These are phyloP conservation scores for Paradendryphiella salina DNA, from an alignment of 2,329 filamentous ascomycete genomes.

Conservation along the genomic window DNA sequence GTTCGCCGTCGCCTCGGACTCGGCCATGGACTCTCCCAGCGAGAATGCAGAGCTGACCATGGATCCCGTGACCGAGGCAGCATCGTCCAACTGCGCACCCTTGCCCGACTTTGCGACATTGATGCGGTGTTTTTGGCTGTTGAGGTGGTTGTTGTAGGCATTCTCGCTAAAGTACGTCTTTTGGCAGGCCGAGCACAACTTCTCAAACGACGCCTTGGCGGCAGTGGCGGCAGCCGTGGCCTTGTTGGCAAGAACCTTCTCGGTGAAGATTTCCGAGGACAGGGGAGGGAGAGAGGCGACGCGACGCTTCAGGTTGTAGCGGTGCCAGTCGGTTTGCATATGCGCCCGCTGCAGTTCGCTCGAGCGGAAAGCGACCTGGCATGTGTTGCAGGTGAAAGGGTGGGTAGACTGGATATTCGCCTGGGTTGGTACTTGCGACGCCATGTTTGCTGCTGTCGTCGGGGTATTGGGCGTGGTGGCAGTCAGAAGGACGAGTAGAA, in stretches of 20 bases:
- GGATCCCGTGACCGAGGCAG: conserved; percentile 64
- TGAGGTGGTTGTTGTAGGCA: conserved; percentile 89
- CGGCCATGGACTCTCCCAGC: conserved; percentile 74
- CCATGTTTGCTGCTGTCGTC: conserved; percentile 32
- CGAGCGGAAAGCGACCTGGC: conserved; percentile 93
- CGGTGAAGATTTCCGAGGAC: conserved; percentile 88
- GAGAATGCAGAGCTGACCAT: conserved; percentile 91
- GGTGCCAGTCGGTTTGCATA: conserved; percentile 99
- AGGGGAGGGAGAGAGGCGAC: conserved; percentile 89
- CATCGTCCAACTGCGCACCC: conserved; percentile 59
- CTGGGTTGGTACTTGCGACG: conserved; percentile 41
- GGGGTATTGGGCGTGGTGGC: conserved; percentile 3
- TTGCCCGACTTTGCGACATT: conserved; percentile 58
- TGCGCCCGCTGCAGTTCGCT: conserved; percentile 91
- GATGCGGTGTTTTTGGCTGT: conserved; percentile 84
- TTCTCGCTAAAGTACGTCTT: conserved; percentile 98
- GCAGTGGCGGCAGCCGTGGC: conserved; percentile 81
- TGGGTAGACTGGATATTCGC: conserved; percentile 56
- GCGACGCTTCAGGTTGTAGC: conserved; percentile 94
- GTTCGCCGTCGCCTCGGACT: conserved; percentile 59
- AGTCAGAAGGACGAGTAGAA: conserved; percentile 10
- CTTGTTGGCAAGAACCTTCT: conserved; percentile 91
- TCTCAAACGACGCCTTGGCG: conserved; percentile 86
- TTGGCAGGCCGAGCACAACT: conserved; percentile 76
- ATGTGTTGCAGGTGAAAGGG: conserved; percentile 97